Evolutionary conservation across 2,329 filamentous ascomycete species (phyloP).

Genomic region (Aspergillus persii): DNA sequence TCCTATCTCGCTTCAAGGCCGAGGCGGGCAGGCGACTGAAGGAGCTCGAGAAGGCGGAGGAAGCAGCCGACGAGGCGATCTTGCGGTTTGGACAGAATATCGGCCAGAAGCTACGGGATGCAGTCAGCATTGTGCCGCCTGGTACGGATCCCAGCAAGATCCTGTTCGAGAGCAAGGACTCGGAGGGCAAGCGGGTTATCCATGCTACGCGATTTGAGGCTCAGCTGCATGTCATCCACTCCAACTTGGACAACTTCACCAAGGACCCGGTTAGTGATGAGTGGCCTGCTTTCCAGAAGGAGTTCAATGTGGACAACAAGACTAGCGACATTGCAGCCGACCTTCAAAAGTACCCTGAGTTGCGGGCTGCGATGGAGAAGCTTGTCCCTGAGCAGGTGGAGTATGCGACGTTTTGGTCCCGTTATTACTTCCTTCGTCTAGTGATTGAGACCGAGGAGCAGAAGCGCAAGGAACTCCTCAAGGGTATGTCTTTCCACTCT

Average conservation of each 20-base stretch:
- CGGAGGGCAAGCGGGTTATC: constrained; percentile 84
- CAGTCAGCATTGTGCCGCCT: constrained; percentile 81
- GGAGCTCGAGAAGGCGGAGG: constrained; percentile 87
- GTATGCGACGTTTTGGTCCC: constrained; percentile 85
- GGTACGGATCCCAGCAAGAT: constrained; percentile 58
- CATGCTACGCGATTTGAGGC: constrained; percentile 94
- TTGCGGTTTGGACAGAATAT: constrained; percentile 88
- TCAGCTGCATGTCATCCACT: constrained; percentile 93
- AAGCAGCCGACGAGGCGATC: constrained; percentile 92
- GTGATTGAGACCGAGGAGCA: constrained; percentile 92
- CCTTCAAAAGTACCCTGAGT: constrained; percentile 79
- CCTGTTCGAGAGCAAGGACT: constrained; percentile 91
- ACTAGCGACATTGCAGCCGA: constrained; percentile 80
- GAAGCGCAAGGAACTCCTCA: constrained; percentile 81
- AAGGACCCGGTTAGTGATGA: constrained; percentile 75
- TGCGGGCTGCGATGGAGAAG: constrained; percentile 88
- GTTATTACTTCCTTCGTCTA: constrained; percentile 92
- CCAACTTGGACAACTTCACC: constrained; percentile 74
- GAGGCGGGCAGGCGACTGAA: constrained; percentile 82
- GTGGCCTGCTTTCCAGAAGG: constrained; percentile 69
- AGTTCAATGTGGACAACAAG: constrained; percentile 78
- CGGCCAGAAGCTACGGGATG: constrained; percentile 83
- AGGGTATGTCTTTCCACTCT: constrained; percentile 60
- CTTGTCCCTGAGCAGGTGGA: constrained; percentile 90
- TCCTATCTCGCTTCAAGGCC: constrained; percentile 71